Base-by-base conservation (phyloP, 805 yeast species). In the Myxozyma udenii region DNA sequence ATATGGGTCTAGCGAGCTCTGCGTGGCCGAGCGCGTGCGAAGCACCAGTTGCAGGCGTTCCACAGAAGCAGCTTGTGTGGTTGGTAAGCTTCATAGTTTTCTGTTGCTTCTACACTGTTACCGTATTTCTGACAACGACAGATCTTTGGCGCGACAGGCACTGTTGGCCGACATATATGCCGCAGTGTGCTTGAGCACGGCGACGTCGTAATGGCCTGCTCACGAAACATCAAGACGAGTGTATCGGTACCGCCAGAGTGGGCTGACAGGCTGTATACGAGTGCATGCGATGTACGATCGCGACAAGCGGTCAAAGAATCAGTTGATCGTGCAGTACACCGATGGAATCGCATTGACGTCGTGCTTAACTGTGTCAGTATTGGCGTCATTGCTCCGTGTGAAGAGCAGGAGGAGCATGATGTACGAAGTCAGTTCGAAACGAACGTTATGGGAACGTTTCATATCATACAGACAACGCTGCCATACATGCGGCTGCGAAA, bases 131-230 rank as follows among this genome's bases (percentile, higher is more conserved):
- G n/a, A n/a, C n/a, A n/a, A n/a, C n/a, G n/a, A n/a, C 6, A 53
- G 56, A 57, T 62, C 32, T 54, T 60, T 45, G 65, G 65, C 12
- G 65, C 61, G n/a, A 58, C 65, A 4, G 65, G 65, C 6, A 61
- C 51, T 44, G 41, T 60, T 32, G 64, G 65, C 11, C 46, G 60
- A 19, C 55, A 53, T 25, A 48, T 62, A 12, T 56, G 61, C 26
- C 54, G 61, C 24, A 26, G 52, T 6, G 64, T 55, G 21, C 45
- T 62, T 23, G 55, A 46, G 24, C 61, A 58, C 9, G 64, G 65
- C 4, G 65, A 62, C 39, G 46, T 46, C 7, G 65, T 62, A 2
- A 50, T 55, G 36, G 64, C 62, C 46, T 57, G 55, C 39, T 58
- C 55, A 36, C 50, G 54, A 9, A 37, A 41, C 19, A 28, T 54